Base-by-base conservation (phyloP, 2,329 filamentous ascomycete species). In the Lachnellula arida region DNA sequence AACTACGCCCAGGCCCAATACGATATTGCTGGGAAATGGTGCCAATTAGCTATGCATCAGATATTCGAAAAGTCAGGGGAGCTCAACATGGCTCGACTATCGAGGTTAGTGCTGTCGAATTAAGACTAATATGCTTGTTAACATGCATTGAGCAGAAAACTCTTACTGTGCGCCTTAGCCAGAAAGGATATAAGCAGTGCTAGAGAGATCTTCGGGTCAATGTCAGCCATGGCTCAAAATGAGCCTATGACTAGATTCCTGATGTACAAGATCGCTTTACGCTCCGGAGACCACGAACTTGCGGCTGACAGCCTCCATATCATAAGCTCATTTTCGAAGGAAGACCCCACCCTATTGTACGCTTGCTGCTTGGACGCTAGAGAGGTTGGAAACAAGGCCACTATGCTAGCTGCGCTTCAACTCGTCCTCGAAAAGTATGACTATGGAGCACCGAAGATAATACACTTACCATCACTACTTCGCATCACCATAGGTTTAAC, bases 341-440 rank as follows among this genome's bases (percentile, higher is more conserved):
- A 79, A 22, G 80, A 85, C 35, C 75, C 77, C 19, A 82, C 84
- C 14, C 81, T 91, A 44, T 75, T 97, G 0, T 91, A 92, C 61
- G 88, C 90, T 1, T 96, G 91, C 64, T 82, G 90, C 22, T 74
- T 90, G 28, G 90, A 95, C 69, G 87, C 90, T 2, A 85, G 91
- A 49, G 76, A 83, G 59, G 74, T 75, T 0, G 82, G 84, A 0
- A 81, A 90, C 58, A 84, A 80, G 50, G 60, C 74, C 0, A 82
- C 86, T 60, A 81, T 85, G 2, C 73, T 86, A 12, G 69, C 76
- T 32, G 80, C 81, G 11, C 68, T 92, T 47, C 81, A 82, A 61
- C 76, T 79, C 56, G 74, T 91, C 1, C 73, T 88, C 14, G 76
- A 82, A 28, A 81, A 78, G 51, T 77, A 79, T 56, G 75, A 82